These are phyloP conservation scores for Penicillium silybi DNA, from an alignment of 495 filamentous ascomycete genomes.

Conservation along the genomic window DNA sequence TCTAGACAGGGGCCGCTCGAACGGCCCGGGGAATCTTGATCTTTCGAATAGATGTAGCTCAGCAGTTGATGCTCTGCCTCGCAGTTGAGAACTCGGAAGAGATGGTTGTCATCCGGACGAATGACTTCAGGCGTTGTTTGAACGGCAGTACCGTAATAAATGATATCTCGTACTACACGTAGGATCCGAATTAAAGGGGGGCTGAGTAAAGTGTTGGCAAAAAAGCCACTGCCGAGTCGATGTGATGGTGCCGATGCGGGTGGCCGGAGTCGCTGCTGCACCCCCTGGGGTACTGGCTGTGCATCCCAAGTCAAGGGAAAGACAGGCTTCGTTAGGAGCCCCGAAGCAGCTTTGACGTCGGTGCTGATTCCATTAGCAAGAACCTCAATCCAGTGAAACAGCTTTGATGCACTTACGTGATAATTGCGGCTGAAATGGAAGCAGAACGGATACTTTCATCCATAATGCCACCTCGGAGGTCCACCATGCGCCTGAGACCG, in stretches of 20 bases:
- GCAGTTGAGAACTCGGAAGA: conserved; percentile 30
- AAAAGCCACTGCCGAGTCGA: conserved; percentile 24
- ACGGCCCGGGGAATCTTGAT: background rate
- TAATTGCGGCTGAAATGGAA: conserved; percentile 26
- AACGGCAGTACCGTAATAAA: conserved; percentile 21
- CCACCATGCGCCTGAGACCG: conserved; percentile 33
- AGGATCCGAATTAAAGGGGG: conserved; percentile 19
- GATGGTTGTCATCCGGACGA: conserved; percentile 18
- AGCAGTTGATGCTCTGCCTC: conserved; percentile 35
- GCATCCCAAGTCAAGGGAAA: conserved; percentile 33
- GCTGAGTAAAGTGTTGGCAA: conserved; percentile 23
- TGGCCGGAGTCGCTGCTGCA: conserved; percentile 27
- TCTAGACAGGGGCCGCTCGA: conserved; percentile 1
- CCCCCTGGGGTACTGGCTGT: conserved; percentile 21
- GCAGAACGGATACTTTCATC: conserved; percentile 26
- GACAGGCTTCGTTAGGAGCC: conserved; percentile 33
- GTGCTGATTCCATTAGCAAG: conserved; percentile 15
- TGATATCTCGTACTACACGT: conserved; percentile 23
- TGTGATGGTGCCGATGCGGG: conserved; percentile 22
- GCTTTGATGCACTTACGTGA: conserved; percentile 18
- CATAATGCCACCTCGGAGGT: conserved; percentile 31
- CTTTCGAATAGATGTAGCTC: conserved; percentile 28
- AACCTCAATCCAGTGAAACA: background rate
- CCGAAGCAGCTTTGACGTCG: conserved; percentile 34
- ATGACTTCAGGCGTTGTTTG: conserved; percentile 10